phyloP scores from a whole-genome alignment of 768 basidiomycete genomes.

The Pulveroboletus sp. region DNA sequence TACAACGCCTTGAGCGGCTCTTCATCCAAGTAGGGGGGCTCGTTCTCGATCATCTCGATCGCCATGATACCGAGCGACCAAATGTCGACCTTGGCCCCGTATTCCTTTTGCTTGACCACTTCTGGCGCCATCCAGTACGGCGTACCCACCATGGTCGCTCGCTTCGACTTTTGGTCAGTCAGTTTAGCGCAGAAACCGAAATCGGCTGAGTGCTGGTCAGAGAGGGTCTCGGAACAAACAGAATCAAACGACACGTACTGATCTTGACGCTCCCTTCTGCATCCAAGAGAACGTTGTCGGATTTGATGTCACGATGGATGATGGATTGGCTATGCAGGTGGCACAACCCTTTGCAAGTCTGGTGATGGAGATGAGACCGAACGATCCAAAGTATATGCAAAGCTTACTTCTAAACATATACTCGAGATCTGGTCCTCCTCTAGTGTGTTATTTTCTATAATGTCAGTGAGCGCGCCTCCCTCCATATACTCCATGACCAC shows the following conservation, averaged over 20 bases:
- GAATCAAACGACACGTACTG: conserved; percentile 52
- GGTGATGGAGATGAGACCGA: conserved; percentile 2
- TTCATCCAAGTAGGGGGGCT: conserved; percentile 93
- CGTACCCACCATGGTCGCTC: conserved; percentile 97
- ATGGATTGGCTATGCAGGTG: conserved; percentile 93
- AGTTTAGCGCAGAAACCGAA: conserved; percentile 97
- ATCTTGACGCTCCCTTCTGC: conserved; percentile 94
- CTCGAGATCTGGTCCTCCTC: conserved; percentile 94
- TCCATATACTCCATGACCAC: conserved; percentile 99
- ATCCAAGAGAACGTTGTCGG: conserved; percentile 92
- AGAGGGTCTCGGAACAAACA: neutral
- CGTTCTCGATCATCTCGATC: conserved; percentile 98
- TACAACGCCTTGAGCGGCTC: conserved; percentile 93
- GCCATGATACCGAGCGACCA: conserved; percentile 99
- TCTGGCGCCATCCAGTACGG: conserved; percentile 99
- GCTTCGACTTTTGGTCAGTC: conserved; percentile 94
- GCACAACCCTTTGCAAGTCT: conserved; percentile 94
- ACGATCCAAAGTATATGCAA: conserved; percentile 1
- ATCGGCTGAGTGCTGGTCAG: conserved; percentile 60
- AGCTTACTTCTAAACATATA: conserved; percentile 81
- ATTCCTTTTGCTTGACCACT: conserved; percentile 95
- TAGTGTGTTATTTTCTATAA: conserved; percentile 94
- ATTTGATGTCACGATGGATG: conserved; percentile 97
- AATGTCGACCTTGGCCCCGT: conserved; percentile 94
- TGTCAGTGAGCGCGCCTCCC: conserved; percentile 93